Percentiles rank a stretch among this genome's conserved stretches.
Conservation (phyloP, 2,329 filamentous ascomycete species). For the Fusarium setosum region DNA sequence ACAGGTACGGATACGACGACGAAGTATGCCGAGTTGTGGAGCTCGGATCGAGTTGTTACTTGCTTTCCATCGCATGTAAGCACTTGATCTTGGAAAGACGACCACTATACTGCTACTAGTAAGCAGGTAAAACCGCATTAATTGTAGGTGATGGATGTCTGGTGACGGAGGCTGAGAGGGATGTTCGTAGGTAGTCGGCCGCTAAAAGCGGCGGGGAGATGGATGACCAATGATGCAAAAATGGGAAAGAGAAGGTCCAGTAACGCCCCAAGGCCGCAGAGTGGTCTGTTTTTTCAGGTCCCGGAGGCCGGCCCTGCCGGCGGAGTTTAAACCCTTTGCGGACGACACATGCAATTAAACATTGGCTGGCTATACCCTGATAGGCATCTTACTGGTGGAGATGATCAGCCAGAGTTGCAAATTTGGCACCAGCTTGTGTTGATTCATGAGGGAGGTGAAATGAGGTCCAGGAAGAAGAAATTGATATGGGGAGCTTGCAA, state of each 20-base stretch:
- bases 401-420: background rate
- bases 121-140: too few relatives aligned
- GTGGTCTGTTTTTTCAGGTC: conserved; percentile 34
- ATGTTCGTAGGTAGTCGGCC: background rate
- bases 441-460: background rate
- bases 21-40: conserved; percentile 13
- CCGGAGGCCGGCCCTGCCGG: conserved; percentile 22
- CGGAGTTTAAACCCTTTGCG: conserved; percentile 16
- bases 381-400: background rate
- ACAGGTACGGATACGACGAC: conserved; percentile 32
- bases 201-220: background rate
- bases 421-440: conserved; percentile 8
- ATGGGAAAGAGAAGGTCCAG: background rate
- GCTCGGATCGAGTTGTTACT: conserved; percentile 3
- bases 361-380: conserved; percentile 28
- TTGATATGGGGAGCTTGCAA: conserved; percentile 16
- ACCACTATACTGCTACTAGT: too few relatives aligned
- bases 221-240: background rate
- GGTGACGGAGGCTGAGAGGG: background rate
- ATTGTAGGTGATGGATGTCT: background rate
- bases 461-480: conserved; percentile 25
- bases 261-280: too few relatives aligned
- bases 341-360: conserved; percentile 3
- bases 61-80: background rate
- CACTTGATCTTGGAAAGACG: background rate